These are phyloP conservation scores for Arctostaphylos glauca DNA, from an alignment of 148 eudicot genomes.

Conservation along the genomic window DNA sequence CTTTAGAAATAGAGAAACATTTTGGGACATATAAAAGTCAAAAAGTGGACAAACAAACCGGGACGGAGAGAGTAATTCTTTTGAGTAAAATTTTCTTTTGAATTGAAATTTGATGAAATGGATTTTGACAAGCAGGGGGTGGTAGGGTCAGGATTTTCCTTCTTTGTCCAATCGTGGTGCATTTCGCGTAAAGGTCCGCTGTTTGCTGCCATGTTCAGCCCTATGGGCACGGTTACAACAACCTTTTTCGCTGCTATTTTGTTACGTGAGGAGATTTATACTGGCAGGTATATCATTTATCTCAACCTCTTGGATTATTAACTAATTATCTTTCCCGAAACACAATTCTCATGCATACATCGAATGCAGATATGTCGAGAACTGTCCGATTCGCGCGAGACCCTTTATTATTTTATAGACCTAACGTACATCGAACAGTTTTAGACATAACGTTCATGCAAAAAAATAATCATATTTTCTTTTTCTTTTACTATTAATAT, in stretches of 20 bases:
- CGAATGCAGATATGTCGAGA: too few relatives aligned
- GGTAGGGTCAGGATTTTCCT: constrained; percentile 48
- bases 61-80: too few relatives aligned
- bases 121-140: constrained; percentile 40
- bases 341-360: too few relatives aligned
- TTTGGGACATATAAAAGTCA: too few relatives aligned
- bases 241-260: constrained; percentile 48
- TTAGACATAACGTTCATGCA: too few relatives aligned
- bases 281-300: constrained; percentile 48
- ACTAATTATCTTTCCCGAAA: not conserved
- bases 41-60: too few relatives aligned
- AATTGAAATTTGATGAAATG: not conserved
- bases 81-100: not conserved
- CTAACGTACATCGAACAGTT: too few relatives aligned
- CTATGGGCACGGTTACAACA: constrained; percentile 56
- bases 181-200: constrained; percentile 65
- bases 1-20: too few relatives aligned
- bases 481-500: too few relatives aligned
- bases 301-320: not conserved
- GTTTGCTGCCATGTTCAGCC: constrained; percentile 76
- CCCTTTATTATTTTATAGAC: too few relatives aligned
- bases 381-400: too few relatives aligned
- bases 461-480: too few relatives aligned
- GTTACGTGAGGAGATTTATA: constrained; percentile 58
- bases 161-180: constrained; percentile 79